Evolutionary conservation across 2,329 filamentous ascomycete species (phyloP), one percentile per base, ranked within the genome.

Genomic region (Colletotrichum horii): DNA sequence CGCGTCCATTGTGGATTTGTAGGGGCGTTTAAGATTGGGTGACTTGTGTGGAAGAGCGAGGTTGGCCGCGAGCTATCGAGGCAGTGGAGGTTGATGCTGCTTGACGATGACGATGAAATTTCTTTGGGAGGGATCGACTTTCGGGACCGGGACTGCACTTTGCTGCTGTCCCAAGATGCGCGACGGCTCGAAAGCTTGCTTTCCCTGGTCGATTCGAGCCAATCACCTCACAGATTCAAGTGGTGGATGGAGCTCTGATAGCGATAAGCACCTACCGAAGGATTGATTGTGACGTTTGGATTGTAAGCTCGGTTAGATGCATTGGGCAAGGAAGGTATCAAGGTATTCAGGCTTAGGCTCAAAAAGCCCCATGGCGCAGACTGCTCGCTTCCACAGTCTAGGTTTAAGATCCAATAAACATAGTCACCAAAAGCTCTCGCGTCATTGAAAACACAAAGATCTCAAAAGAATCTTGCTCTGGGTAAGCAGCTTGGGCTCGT

Each of bases 41-140:
- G 14, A 24, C 52, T 70, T 52, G n/a, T n/a, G 43, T 52, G 12
- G 28, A 26, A 28, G 24, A 26, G 43, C 16, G 66, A 24, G 16
- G 34, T 15, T 36, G 52, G 28, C 43, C 30, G 48, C 6, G 52
- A 38, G 62, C 32, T 69, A 43, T 43, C 60, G 36, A 60, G 70
- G 19, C 43, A 52, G 43, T 26, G 52, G n/a, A 26, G 30, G 30
- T 55, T 24, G 22, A 24, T 43, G 66, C 58, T 74, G 64, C 32
- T 71, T 30, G 76, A 65, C 62, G 75, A 77, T 71, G 76, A 77
- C 69, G 74, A 76, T 76, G 75, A 78, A 78, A 77, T 78, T 78
- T 78, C 76, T 77, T 77, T 70, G 64, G 70, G 28, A 65, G 38
- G 32, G 60, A 66, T 68, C 61, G 61, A 71, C 75, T 52, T 67